Evolutionary conservation across 208 protist genomes (phyloP).

Genomic region (Wallacemonas sp.): DNA sequence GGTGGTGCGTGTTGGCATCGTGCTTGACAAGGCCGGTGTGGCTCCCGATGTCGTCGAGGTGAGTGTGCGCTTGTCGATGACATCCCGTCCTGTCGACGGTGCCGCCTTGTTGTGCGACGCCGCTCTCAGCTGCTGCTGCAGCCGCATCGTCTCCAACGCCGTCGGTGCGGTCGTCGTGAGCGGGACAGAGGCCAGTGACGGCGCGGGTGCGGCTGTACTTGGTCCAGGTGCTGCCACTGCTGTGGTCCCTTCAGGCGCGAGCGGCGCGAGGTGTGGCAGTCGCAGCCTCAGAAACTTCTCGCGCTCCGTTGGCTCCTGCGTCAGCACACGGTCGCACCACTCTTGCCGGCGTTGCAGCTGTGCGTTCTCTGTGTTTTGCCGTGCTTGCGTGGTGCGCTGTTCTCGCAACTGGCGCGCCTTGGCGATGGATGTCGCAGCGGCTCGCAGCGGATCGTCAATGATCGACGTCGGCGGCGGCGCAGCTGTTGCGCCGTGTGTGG

Average conservation of each 20-base stretch:
- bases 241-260: neutral
- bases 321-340: slow-evolving; percentile 20
- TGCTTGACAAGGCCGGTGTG: neutral
- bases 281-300: slow-evolving; percentile 32
- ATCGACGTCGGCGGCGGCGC: neutral
- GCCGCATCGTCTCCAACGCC: slow-evolving; percentile 14
- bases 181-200: slow-evolving; percentile 4
- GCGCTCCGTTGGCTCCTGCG: slow-evolving; percentile 16
- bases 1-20: neutral
- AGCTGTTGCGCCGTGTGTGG: no score
- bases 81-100: neutral
- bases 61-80: neutral
- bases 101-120: no score
- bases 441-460: neutral
- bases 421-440: slow-evolving; percentile 21
- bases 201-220: slow-evolving; percentile 1
- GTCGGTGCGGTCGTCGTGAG: neutral
- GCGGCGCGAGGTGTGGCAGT: slow-evolving; percentile 17
- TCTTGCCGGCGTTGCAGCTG: slow-evolving; percentile 19
- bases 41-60: no score
- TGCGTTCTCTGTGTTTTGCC: neutral
- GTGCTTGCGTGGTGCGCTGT: slow-evolving; percentile 13
- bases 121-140: slow-evolving; percentile 19
- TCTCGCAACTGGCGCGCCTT: slow-evolving; percentile 27
- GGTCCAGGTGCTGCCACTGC: slow-evolving; percentile 21